Evolutionary conservation across 192 early-diverging fungal species (phyloP).

Genomic region (Funneliformis mosseae): DNA sequence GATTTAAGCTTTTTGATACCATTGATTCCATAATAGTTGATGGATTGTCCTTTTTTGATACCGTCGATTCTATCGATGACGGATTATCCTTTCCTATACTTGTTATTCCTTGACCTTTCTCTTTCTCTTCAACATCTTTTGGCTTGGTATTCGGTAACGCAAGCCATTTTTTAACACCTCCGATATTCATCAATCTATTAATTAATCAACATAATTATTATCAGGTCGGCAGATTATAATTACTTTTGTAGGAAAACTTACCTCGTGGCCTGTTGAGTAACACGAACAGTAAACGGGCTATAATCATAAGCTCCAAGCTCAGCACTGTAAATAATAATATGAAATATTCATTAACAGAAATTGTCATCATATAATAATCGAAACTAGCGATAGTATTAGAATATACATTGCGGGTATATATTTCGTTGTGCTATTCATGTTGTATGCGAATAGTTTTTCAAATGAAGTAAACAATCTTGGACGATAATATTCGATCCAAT

Average conservation of each 20-base stretch:
- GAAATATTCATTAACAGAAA: not conserved
- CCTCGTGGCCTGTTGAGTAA: constrained; percentile 7
- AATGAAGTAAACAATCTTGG: constrained; percentile 78
- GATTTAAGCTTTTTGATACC: constrained; percentile 54
- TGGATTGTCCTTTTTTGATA: constrained; percentile 43
- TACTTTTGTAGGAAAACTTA: not conserved
- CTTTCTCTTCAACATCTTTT: constrained; percentile 42
- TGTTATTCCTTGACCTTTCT: constrained; percentile 43
- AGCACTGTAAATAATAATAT: not conserved
- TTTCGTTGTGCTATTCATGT: constrained; percentile 81
- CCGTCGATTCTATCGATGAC: constrained; percentile 48
- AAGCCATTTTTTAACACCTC: constrained; percentile 34
- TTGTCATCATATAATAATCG: not conserved
- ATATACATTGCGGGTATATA: constrained; percentile 46
- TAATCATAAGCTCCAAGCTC: constrained; percentile 36
- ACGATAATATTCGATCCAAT: constrained; percentile 88
- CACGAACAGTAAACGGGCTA: constrained; percentile 46
- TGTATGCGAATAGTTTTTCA: constrained; percentile 76
- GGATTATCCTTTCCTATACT: constrained; percentile 46
- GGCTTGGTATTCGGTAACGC: constrained; percentile 38
- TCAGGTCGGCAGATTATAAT: not conserved
- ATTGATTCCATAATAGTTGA: constrained; percentile 46
- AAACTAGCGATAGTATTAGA: not conserved
- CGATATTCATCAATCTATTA: constrained; percentile 27
- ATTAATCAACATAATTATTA: not conserved